Base-by-base conservation (phyloP, 2,329 filamentous ascomycete genomes). In the Lanzia echinophila region DNA sequence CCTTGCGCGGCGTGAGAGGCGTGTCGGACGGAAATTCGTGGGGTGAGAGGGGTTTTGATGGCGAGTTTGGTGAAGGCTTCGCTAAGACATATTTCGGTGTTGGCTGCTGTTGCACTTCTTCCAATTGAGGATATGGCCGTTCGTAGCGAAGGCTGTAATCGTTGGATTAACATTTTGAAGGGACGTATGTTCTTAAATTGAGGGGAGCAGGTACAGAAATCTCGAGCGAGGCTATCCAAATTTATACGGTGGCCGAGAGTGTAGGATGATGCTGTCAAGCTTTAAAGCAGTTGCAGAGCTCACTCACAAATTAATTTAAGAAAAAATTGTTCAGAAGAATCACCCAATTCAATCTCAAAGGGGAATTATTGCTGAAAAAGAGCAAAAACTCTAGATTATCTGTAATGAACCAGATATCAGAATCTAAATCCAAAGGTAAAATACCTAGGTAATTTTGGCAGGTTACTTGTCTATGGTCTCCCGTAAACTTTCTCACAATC, bases 1-100 rank as follows among this genome's bases (percentile, higher is more conserved):
- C 82, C 82, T 72, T 86, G 83, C 43, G 81, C 75, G 68, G 84
- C 84, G 68, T 68, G 66, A 20, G 62, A 63, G 3, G 67, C 66
- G 55, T 68, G 62, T 55, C 67, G 60, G 19, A 67, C 58, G 10
- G 44, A n/a, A 36, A 64, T 63, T 6, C 50, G 61, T 43, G 61
- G 51, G 19, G 50, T 48, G 15, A 58, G 54, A 6, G 51, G 38
- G 17, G 22, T 47, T 19, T 42, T 60, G 19, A 67, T 59, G 17
- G 60, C 56, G 28, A 67, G 56, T 33, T 58, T 54, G 6, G 62
- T 60, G 45, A 68, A 67, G 10, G 62, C 62, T 45, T 68, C 65
- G 50, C 61, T 62, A 10, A 69, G 55, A 57, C 58, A 61, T 15
- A 52, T 34, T 46, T 62, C 58, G 10, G 41, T 28, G n/a, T 28